Evolutionary conservation across 1,139 yeast genomes (phyloP).

Genomic region (Taphrina confusa): DNA sequence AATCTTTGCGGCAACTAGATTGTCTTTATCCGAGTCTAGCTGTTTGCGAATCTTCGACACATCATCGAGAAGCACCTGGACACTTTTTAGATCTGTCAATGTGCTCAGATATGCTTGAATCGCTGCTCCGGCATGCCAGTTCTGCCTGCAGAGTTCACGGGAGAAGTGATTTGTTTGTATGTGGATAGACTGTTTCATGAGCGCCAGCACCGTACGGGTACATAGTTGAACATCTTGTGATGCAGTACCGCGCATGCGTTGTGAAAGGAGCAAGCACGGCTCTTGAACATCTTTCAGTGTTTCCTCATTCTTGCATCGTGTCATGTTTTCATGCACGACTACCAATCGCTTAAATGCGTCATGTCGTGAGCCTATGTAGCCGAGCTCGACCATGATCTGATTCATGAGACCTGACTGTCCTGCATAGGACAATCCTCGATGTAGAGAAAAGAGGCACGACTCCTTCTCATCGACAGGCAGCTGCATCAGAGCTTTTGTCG

Average conservation of each 20-base stretch:
- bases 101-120: background rate
- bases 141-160: background rate
- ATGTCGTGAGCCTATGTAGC: background rate
- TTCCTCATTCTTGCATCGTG: conserved; percentile 1
- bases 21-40: background rate
- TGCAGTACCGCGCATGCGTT: background rate
- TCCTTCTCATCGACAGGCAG: background rate
- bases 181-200: background rate
- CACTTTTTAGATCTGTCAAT: background rate
- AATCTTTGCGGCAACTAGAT: background rate
- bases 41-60: background rate
- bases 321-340: background rate
- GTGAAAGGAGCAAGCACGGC: background rate
- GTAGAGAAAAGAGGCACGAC: conserved; percentile 2
- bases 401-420: conserved; percentile 2
- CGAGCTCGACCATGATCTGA: conserved; percentile 2
- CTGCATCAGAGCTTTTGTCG: background rate
- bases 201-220: background rate
- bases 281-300: background rate
- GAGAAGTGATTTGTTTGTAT: background rate
- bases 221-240: background rate
- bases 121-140: conserved; percentile 15
- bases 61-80: background rate
- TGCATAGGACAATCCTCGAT: background rate
- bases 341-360: background rate